Evolutionary conservation across 805 yeast genomes (phyloP), one percentile per base, ranked within the genome.

Genomic region (Metschnikowia corniflorae): DNA sequence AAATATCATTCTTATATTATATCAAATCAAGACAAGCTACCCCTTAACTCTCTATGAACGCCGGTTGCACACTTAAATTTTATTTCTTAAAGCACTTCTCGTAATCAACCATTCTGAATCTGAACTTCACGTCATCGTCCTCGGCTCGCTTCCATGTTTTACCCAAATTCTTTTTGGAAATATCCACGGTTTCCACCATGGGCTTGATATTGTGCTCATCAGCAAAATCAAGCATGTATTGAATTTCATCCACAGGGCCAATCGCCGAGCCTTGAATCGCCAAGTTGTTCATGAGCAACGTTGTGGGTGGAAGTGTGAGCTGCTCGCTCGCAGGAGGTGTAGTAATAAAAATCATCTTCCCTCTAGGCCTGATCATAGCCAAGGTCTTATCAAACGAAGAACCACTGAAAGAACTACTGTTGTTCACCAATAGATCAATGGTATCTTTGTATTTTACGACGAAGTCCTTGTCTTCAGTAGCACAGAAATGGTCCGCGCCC

Each of bases 331-430:
- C 43, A 19, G 61, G 60, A 36, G 91, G 86, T 51, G 82, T 66
- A 37, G 91, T 91, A 38, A 79, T 87, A 23, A 81, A 54, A 80
- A 73, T 35, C 67, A 65, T 37, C 81, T 80, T 51, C 73, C 73
- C 27, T 80, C 77, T 52, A 70, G 78, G 56, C n/a, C n/a, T n/a
- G n/a, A 85, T 65, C 19, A 70, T 55, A 19, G 34, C 58, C 43
- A 80, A 53, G 55, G 76, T 75, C 17, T 63, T 53, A 44, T 67
- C 62, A 37, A 80, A 54, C 43, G 72, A 76, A 49, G 78, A 63
- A 31, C 68, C 70, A 12, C 63, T 67, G 13, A 75, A 61, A 29
- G 78, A 66, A 39, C 75, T 70, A 22, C 79, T 80, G 45, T 78
- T 66, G 51, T 71, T 68, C 43, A 79, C 57, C 29, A 80, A 63